Conservation (phyloP, 768 basidiomycete genomes). For the Mycena pura region DNA sequence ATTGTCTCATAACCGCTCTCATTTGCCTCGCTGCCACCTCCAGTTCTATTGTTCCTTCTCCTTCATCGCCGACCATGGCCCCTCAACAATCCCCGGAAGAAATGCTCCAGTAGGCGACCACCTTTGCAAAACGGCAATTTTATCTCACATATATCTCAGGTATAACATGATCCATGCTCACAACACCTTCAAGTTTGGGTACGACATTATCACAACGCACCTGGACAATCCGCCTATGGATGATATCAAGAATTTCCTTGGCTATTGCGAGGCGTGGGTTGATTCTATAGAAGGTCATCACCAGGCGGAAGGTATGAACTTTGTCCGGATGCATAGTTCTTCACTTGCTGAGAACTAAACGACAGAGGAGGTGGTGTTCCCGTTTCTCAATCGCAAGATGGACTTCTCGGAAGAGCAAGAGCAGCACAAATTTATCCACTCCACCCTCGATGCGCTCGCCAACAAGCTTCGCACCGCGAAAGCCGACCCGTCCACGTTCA, state of each 20-base stretch:
- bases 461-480: slow-evolving; percentile 29
- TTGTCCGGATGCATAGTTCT: neutral
- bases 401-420: slow-evolving; percentile 43
- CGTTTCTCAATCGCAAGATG: slow-evolving; percentile 41
- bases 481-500: slow-evolving; percentile 36
- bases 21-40: neutral
- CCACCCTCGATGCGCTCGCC: slow-evolving; percentile 32
- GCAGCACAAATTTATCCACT: slow-evolving; percentile 43
- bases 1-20: neutral
- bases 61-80: neutral
- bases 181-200: slow-evolving; percentile 41
- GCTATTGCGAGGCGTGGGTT: slow-evolving; percentile 46
- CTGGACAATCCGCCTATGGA: slow-evolving; percentile 40
- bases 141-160: neutral
- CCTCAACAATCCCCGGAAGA: slow-evolving; percentile 1
- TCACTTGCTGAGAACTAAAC: neutral
- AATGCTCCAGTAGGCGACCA: slow-evolving; percentile 3
- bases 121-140: neutral
- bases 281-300: slow-evolving; percentile 40
- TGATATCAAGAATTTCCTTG: slow-evolving; percentile 46
- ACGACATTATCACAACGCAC: slow-evolving; percentile 37
- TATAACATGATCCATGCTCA: slow-evolving; percentile 32
- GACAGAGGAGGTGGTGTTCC: slow-evolving; percentile 43
- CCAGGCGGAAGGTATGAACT: slow-evolving; percentile 34
- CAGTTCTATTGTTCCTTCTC: neutral